Conservation (phyloP, 2,329 filamentous ascomycete species). For the Didymella exigua region DNA sequence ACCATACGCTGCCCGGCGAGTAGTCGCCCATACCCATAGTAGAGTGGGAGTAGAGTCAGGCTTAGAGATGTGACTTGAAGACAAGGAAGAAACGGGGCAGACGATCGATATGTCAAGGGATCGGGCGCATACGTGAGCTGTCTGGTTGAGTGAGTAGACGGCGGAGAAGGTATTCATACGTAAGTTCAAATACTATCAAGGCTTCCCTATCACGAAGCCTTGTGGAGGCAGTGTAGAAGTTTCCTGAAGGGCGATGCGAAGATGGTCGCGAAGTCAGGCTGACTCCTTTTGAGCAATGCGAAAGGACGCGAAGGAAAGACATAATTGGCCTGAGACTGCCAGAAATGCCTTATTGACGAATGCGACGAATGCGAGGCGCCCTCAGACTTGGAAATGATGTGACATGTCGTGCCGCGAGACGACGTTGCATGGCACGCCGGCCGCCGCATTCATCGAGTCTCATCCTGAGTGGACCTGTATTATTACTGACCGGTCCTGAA, state of each 20-base stretch:
- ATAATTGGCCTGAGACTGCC: background rate
- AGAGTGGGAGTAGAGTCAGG: background rate
- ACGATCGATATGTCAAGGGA: no score
- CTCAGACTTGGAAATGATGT: background rate
- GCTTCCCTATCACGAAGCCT: background rate
- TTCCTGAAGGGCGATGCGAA: background rate
- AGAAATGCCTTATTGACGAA: constrained; percentile 11
- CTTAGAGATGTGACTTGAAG: background rate
- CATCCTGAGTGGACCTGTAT: background rate
- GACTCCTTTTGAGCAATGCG: background rate
- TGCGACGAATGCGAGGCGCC: constrained; percentile 38
- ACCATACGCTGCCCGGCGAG: constrained; percentile 44
- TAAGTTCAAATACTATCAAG: background rate
- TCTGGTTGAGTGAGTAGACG: background rate
- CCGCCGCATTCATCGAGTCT: background rate
- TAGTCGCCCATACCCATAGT: constrained; percentile 44
- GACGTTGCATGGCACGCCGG: background rate
- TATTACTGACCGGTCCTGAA: constrained; percentile 1
- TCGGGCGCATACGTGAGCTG: no score
- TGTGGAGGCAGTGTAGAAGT: constrained; percentile 1
- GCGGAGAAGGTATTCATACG: background rate
- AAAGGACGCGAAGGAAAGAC: background rate
- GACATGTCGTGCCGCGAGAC: background rate
- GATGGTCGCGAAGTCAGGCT: constrained; percentile 1
- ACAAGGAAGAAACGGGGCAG: no score